Base-by-base conservation (phyloP, 768 basidiomycete species). In the Mycena epipterygia region DNA sequence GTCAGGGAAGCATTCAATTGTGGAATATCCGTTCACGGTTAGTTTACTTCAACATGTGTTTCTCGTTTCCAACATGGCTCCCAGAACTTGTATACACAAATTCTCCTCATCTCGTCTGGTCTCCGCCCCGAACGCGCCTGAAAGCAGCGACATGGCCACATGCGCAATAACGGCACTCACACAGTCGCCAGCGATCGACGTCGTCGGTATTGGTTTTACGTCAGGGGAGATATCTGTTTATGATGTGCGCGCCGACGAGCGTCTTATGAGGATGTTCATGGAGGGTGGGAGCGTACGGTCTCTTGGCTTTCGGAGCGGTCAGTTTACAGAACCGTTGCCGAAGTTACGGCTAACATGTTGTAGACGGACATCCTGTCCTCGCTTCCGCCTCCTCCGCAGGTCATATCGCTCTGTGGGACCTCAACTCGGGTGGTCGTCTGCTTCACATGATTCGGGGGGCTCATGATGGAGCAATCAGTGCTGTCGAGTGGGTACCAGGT, bases 111-210 rank as follows among this genome's bases (percentile, higher is more conserved):
- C 89, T 29, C 81, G 84, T 51, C 78, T 96, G n/a, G 78, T 88
- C 25, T 85, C 84, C 11, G 79, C 81, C 13, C 81, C 73, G 52
- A 76, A 77, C 62, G 68, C 73, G 72, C 52, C 77, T 78, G 65
- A 80, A 78, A 48, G 74, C 46, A 62, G 74, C 48, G 75, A 71
- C 68, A 81, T 61, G 66, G 77, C 76, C 9, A 73, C 77, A 6
- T 79, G 76, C 59, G 86, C 93, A 12, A 89, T 99, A 73, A 96
- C 95, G 2, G 84, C 92, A 3, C 76, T 98, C 42, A 89, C 90
- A 1, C 98, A 98, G 78, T 97, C 96, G 12, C 97, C 97, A 29
- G 98, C 97, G 17, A 93, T 99, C 60, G 98, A 99, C 76, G 95
- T 99, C 13, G 87, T 99, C 42, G 98, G 95, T n/a, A 85, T 99